Evolutionary conservation across 345 rosid species (phyloP), one percentile per base, ranked within the genome.

Genomic region (Xanthoceras sorbifolium): DNA sequence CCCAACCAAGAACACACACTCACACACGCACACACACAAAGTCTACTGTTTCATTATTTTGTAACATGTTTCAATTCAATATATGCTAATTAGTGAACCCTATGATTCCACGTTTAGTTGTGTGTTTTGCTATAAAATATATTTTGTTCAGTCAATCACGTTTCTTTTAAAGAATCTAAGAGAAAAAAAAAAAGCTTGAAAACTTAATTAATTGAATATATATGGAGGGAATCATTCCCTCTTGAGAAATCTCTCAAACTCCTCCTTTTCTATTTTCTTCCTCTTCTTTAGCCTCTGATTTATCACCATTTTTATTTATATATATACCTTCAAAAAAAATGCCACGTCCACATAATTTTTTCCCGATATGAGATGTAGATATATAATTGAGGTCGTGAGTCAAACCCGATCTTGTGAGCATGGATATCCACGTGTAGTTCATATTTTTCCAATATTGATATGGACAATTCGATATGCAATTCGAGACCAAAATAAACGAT

Each of bases 121-220:
- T 50, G 62, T n/a, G 17, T 6, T 11, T 73, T 54, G 25, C 48
- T 78, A 48, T 22, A 54, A 63, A 71, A 72, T 59, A 74, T 82
- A 72, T 80, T 81, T 85, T 82, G 85, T 72, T 44, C 64, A 80
- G 88, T 85, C 89, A 85, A 89, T 67, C 90, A 89, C 90, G 90
- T 84, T 85, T 89, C 90, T 78, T 57, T 17, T 3, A 76, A 81
- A 64, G 42, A 76, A 69, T 84, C 77, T 34, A 78, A n/a, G n/a
- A n/a, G n/a, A n/a, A n/a, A n/a, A n/a, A n/a, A 76, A 71, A 64
- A 61, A 61, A 8, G 52, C 29, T 55, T 28, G 68, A 61, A n/a
- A n/a, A n/a, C n/a, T n/a, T n/a, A n/a, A n/a, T n/a, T n/a, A n/a
- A n/a, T n/a, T n/a, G n/a, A n/a, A n/a, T n/a, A n/a, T n/a, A 67